These are phyloP conservation scores for Debaryomyces sp. DNA, from an alignment of 1,139 yeast species.

Conservation along the genomic window DNA sequence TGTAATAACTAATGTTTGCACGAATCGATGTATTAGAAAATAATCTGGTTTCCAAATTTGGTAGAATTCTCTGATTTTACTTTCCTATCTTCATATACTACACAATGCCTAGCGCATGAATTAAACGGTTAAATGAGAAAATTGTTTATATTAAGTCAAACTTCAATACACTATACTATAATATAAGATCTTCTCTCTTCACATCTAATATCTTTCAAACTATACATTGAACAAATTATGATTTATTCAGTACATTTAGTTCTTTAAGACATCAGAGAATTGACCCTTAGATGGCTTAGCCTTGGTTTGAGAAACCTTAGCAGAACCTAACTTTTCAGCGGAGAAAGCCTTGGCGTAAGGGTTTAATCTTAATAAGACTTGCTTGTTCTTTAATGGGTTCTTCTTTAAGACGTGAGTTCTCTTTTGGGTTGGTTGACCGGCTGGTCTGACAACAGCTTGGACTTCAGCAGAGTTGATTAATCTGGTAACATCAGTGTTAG, in stretches of 20 bases:
- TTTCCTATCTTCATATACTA: neutral
- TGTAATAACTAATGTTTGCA: too few relatives aligned
- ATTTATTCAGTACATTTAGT: constrained; percentile 27
- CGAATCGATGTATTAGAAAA: too few relatives aligned
- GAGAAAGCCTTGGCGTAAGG: constrained; percentile 98
- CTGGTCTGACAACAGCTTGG: constrained; percentile 96
- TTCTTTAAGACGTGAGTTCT: constrained; percentile 95
- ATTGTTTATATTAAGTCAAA: constrained; percentile 4
- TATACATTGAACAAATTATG: neutral
- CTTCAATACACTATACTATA: constrained; percentile 5
- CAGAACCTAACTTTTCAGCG: constrained; percentile 87
- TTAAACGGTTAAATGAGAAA: neutral
- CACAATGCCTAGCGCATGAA: too few relatives aligned
- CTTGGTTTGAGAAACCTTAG: constrained; percentile 69
- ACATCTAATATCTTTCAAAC: neutral
- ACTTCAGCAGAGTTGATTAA: constrained; percentile 99
- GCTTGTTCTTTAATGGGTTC: constrained; percentile 99
- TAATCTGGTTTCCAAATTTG: too few relatives aligned
- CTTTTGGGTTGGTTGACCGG: constrained; percentile 93
- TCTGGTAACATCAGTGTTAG: constrained; percentile 96
- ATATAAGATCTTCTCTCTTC: constrained; percentile 3
- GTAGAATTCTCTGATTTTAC: neutral
- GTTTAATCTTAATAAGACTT: constrained; percentile 96
- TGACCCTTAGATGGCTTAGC: constrained; percentile 73
- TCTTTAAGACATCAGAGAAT: constrained; percentile 67